These are phyloP conservation scores for Solanum arcanum DNA, from an alignment of 257 asterid species.

Conservation along the genomic window DNA sequence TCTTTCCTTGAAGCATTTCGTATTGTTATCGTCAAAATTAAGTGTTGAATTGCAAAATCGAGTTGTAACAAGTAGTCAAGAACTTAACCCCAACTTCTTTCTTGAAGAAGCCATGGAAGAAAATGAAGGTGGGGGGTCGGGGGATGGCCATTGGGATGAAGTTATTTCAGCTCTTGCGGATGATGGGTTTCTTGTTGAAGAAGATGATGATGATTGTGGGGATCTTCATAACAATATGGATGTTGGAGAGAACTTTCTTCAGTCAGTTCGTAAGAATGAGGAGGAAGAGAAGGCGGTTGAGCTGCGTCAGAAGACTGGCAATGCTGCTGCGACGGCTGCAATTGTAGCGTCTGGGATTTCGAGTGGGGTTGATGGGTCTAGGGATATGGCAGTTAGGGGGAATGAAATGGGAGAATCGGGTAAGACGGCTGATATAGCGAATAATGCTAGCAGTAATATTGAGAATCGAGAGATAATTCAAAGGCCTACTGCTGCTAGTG, in stretches of 20 bases:
- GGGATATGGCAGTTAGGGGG: background rate
- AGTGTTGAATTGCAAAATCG: background rate
- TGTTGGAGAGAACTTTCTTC: slow-evolving; percentile 77
- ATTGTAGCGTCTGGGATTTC: background rate
- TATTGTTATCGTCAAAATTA: background rate
- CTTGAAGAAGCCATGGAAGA: background rate
- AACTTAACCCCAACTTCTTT: background rate
- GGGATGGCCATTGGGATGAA: slow-evolving; percentile 48
- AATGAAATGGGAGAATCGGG: background rate
- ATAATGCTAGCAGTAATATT: background rate
- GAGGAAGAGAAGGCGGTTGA: slow-evolving; percentile 11
- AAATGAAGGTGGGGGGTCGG: background rate
- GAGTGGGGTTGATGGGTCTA: background rate
- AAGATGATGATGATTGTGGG: slow-evolving; percentile 60
- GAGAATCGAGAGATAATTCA: slow-evolving; percentile 4
- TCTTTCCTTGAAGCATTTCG: background rate
- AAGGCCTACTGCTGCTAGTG: slow-evolving; percentile 2
- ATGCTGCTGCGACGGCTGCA: slow-evolving; percentile 1
- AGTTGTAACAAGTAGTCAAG: background rate
- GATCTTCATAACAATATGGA: slow-evolving; percentile 87
- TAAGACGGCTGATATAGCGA: background rate
- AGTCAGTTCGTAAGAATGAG: slow-evolving; percentile 54
- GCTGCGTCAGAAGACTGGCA: slow-evolving; percentile 2
- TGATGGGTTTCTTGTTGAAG: slow-evolving; percentile 59
- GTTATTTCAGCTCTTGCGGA: slow-evolving; percentile 72